A percentile compares a stretch with the other conserved stretches of the same genome.
Evolutionary conservation across 345 rosid species (phyloP).

Genomic region (Erucastrum elatum): DNA sequence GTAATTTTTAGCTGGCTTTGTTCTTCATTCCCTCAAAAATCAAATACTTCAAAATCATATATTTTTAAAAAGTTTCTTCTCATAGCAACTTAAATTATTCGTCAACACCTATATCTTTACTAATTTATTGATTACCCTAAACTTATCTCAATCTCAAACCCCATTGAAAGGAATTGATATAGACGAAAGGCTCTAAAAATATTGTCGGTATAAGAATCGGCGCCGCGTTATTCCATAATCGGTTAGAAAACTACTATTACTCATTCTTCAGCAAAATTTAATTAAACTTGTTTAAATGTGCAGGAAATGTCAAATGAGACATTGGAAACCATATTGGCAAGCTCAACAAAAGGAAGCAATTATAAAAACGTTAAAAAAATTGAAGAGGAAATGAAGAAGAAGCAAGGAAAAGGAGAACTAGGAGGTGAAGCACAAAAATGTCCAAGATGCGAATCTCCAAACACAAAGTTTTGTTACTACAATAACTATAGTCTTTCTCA

Average conservation of each 20-base stretch:
- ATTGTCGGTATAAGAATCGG: constrained; percentile 15
- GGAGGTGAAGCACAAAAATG: constrained; percentile 57
- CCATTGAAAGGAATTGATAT: not conserved
- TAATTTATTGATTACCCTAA: constrained; percentile 7
- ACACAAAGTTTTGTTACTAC: constrained; percentile 91
- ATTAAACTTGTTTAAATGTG: constrained; percentile 13
- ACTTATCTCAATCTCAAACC: not conserved
- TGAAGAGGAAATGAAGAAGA: constrained; percentile 56
- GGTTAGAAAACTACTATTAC: not conserved
- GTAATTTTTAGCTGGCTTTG: not conserved
- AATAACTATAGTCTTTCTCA: constrained; percentile 86
- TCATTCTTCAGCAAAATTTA: constrained; percentile 9
- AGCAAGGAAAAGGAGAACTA: constrained; percentile 55
- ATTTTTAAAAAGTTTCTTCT: not conserved
- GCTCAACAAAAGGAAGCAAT: constrained; percentile 45
- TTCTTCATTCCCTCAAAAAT: not conserved
- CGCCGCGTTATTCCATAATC: not conserved
- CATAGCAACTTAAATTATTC: not conserved
- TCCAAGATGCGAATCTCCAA: constrained; percentile 77
- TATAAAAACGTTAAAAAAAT: constrained; percentile 20
- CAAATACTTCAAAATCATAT: not conserved
- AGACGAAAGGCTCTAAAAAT: constrained; percentile 6
- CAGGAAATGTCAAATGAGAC: constrained; percentile 61
- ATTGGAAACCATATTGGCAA: constrained; percentile 64
- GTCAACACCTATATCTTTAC: not conserved